These are phyloP conservation scores for Globisporangium emineosum DNA, from an alignment of 352 stramenopile genomes.

Conservation along the genomic window DNA sequence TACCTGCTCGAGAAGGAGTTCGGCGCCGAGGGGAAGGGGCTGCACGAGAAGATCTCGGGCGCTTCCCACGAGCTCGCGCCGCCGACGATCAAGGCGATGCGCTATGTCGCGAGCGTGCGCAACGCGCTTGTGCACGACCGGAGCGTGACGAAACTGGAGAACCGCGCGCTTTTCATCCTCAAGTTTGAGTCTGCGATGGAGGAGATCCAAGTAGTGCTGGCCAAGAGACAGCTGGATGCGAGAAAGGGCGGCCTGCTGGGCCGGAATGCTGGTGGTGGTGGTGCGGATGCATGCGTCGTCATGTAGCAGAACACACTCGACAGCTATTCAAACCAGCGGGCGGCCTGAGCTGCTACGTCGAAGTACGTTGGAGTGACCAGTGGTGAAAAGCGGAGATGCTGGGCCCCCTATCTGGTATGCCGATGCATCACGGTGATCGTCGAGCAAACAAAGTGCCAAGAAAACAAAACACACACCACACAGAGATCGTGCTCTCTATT, in stretches of 20 bases:
- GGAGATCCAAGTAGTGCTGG: conserved; percentile 57
- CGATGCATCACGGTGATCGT: too few species aligned
- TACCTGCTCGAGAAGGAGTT: conserved; percentile 62
- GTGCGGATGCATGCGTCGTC: neutral
- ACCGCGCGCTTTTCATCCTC: conserved; percentile 61
- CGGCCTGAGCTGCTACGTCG: neutral
- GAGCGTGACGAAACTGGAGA: conserved; percentile 48
- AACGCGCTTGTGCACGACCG: conserved; percentile 82
- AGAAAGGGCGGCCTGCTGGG: neutral
- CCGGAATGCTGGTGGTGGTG: too few species aligned
- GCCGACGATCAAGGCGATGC: conserved; percentile 58
- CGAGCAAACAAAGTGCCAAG: too few species aligned
- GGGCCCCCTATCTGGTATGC: too few species aligned
- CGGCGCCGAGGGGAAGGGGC: conserved; percentile 52
- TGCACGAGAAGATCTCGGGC: conserved; percentile 73
- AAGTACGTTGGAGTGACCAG: too few species aligned
- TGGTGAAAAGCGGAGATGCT: too few species aligned
- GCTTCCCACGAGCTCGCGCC: conserved; percentile 39
- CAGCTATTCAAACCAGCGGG: too few species aligned
- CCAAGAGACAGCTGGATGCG: conserved; percentile 47
- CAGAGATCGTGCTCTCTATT: too few species aligned
- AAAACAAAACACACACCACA: too few species aligned
- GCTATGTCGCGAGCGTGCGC: conserved; percentile 76
- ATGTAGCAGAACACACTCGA: conserved; percentile 12
- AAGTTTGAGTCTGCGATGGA: conserved; percentile 57